Evolutionary conservation across 2,329 filamentous ascomycete species (phyloP), one percentile per base, ranked within the genome.

Genomic region (Basipetospora chlamydospora): DNA sequence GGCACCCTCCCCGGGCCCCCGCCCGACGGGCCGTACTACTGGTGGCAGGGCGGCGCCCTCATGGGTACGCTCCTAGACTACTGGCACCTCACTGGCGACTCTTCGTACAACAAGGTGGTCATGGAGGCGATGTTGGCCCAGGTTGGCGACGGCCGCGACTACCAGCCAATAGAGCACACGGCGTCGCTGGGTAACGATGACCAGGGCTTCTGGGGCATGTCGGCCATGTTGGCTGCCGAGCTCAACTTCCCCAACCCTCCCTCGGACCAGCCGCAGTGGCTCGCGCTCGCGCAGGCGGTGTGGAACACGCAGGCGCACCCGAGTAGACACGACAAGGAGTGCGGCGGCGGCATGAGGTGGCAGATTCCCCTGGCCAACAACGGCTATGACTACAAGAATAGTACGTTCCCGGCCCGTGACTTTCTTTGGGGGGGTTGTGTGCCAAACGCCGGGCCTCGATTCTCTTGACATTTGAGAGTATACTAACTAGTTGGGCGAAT

Each of bases 341-440:
- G 82, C 47, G 62, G 64, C 16, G 81, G 81, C 44, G 82, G 81
- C 8, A 50, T 87, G 46, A 65, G 80, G 47, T 85, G 80, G 80
- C 82, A 90, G 59, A 80, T 88, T 41, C 82, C 76, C 39, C 61
- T 70, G 2, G 77, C 78, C 44, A 85, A 87, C 49, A 66, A 63
- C 21, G 83, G 83, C 17, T 90, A 82, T 53, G 68, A 77, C 49
- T 86, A 87, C 63, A 90, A 77, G 54, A 77, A 77, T 49, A 67
- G 62, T 66, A 52, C 22, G 57, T 52, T 35, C 11, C 18, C 28
- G 16, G 15, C 10, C 16, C 28, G n/a, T 28, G 13, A 10, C 3
- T 36, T 10, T 6, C n/a, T n/a, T n/a, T n/a, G n/a, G n/a, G n/a
- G n/a, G n/a, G n/a, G n/a, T n/a, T n/a, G n/a, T n/a, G n/a, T n/a